Evolutionary conservation across 805 yeast species (phyloP).

Genomic region (Lipomyces kockii): DNA sequence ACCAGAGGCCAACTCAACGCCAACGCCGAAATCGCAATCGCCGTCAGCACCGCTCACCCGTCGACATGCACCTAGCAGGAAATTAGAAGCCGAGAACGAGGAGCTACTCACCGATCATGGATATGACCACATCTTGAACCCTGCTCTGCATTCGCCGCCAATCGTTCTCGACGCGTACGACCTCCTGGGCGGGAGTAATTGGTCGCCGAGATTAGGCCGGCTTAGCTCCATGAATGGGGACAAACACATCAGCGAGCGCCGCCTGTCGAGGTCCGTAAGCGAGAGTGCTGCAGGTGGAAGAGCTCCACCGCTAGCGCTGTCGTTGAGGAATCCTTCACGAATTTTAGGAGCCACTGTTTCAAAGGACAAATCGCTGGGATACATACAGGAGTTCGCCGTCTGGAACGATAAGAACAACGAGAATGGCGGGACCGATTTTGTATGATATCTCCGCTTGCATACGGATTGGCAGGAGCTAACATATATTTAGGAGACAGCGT

Average conservation of each 20-base stretch:
- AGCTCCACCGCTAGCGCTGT: no score
- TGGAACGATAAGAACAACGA: constrained; percentile 10
- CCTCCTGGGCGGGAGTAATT: not conserved
- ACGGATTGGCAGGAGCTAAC: not conserved
- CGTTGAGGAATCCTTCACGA: no score
- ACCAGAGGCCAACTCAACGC: constrained; percentile 3
- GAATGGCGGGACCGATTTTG: not conserved
- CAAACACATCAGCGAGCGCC: not conserved
- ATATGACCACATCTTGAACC: not conserved
- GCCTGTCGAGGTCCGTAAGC: not conserved
- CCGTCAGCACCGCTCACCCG: not conserved
- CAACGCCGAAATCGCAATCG: not conserved
- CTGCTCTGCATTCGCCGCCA: constrained; percentile 12
- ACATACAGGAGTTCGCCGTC: constrained; percentile 4
- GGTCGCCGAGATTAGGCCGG: not conserved
- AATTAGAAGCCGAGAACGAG: not conserved
- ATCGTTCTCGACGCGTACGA: constrained; percentile 22
- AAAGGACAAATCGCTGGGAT: no score
- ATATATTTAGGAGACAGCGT: no score
- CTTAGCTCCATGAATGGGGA: not conserved
- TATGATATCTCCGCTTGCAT: constrained; percentile 5
- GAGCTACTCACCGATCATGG: not conserved
- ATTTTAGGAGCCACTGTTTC: no score
- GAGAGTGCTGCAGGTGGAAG: no score
- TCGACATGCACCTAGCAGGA: not conserved